phyloP scores from a whole-genome alignment of 163 green algal genomes.

The Scenedesmus sp. region DNA sequence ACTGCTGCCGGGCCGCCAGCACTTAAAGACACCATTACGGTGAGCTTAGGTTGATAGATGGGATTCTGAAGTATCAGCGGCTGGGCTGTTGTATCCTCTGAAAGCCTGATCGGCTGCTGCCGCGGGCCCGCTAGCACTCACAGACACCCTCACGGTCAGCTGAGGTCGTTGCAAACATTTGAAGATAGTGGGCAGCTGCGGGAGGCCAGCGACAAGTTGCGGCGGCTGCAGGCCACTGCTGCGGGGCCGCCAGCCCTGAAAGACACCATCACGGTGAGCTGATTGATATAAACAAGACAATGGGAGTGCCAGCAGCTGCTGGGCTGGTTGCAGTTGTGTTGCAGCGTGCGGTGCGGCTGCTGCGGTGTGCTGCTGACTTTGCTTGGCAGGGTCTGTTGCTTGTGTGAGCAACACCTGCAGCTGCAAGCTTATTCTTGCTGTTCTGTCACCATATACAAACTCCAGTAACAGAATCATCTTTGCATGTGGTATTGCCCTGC shows the following conservation, averaged over 20 bases:
- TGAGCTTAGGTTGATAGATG: neutral
- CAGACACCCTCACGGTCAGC: too few species aligned
- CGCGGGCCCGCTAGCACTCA: too few species aligned
- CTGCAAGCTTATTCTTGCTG: too few species aligned
- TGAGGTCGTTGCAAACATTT: too few species aligned
- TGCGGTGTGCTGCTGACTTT: neutral
- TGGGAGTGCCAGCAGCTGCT: neutral
- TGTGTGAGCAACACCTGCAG: neutral
- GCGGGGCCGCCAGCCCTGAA: constrained; percentile 25
- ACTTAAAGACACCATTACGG: constrained; percentile 33
- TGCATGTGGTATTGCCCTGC: neutral
- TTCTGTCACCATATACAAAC: too few species aligned
- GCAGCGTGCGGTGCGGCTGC: neutral
- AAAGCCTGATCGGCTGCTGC: too few species aligned
- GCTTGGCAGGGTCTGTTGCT: neutral
- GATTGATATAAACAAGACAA: neutral
- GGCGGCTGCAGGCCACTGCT: constrained; percentile 32
- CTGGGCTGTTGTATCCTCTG: too few species aligned
- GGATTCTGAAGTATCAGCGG: too few species aligned
- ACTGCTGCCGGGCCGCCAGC: constrained; percentile 28
- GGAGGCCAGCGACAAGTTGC: constrained; percentile 17
- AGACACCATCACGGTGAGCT: constrained; percentile 26
- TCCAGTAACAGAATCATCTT: too few species aligned
- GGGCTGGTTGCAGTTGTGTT: neutral
- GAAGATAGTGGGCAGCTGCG: neutral